Base-by-base conservation (phyloP, 768 basidiomycete species). In the Amylocystis lapponica region DNA sequence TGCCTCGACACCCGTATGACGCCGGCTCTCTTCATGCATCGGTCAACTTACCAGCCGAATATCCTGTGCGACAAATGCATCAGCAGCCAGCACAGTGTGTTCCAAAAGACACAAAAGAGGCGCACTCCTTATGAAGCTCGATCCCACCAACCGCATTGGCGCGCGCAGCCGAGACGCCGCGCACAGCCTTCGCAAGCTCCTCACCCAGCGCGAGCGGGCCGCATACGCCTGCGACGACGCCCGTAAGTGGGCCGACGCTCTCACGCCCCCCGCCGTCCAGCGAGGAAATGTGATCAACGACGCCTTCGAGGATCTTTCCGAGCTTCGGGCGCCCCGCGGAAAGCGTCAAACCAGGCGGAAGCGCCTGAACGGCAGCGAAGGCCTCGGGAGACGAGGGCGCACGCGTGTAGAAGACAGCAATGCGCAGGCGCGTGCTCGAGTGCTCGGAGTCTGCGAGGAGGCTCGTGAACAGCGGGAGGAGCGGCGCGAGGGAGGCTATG, bases 371-470 rank as follows among this genome's bases (percentile, higher is more conserved):
- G 17, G 4, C 40, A n/a, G n/a, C n/a, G n/a, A n/a, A n/a, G n/a
- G n/a, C n/a, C n/a, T n/a, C n/a, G n/a, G n/a, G n/a, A n/a, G 47
- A 42, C 27, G 39, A 36, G 17, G 23, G 8, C 25, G 54, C 23
- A 8, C 75, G 70, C 13, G 72, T 75, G 59, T 73, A 72, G 42
- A 66, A 66, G 5, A 73, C 62, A 13, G 65, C 60, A 40, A 76
- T 66, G 6, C 61, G 63, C 17, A 73, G 50, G 11, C 62, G 45
- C 20, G 58, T 55, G 47, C 56, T 46, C 25, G 51, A 41, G 14
- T 49, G 39, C 19, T 43, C 16, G 33, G 61, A 52, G 41, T 67
- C 65, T 23, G 60, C 58, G 42, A 73, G 57, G 35, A 74, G 54
- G 7, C 65, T 51, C 7, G 49, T 45, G 44, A 74, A 60, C 26